Conservation (phyloP, 208 protist genomes). For the Vickermania spadyakhi region DNA sequence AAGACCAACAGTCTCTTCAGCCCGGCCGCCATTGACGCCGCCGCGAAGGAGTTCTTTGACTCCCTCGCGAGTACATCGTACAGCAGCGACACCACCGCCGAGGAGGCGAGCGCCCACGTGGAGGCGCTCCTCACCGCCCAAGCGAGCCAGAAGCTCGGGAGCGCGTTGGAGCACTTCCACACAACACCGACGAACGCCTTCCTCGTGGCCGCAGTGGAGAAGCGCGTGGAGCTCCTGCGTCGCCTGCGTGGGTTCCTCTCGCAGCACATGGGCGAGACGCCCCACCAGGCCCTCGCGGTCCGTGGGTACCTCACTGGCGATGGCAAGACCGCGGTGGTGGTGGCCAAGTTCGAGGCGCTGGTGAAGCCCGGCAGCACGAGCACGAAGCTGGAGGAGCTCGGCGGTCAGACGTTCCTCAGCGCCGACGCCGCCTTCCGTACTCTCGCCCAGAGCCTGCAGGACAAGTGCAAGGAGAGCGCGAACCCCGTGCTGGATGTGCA, state of each 20-base stretch:
- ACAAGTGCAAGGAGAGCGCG: slow-evolving; percentile 34
- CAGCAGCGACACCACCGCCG: slow-evolving; percentile 27
- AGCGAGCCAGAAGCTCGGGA: slow-evolving; percentile 30
- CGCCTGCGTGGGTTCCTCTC: slow-evolving; percentile 43
- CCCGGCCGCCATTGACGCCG: slow-evolving; percentile 18
- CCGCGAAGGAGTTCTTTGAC: slow-evolving; percentile 28
- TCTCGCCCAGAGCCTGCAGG: slow-evolving; percentile 59
- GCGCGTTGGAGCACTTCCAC: slow-evolving; percentile 59
- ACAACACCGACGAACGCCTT: slow-evolving; percentile 38
- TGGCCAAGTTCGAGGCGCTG: slow-evolving; percentile 37
- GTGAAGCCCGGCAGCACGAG: slow-evolving; percentile 20
- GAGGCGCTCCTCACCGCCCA: slow-evolving; percentile 56
- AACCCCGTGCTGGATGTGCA: slow-evolving; percentile 31
- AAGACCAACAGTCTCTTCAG: slow-evolving; percentile 40
- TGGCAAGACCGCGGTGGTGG: slow-evolving; percentile 43
- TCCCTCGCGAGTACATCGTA: slow-evolving; percentile 39
- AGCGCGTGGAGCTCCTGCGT: slow-evolving; percentile 40
- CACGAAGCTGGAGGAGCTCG: slow-evolving; percentile 32
- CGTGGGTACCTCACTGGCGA: slow-evolving; percentile 52
- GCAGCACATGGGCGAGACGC: slow-evolving; percentile 10
- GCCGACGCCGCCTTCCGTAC: background rate
- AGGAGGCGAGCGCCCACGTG: slow-evolving; percentile 38
- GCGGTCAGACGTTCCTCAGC: slow-evolving; percentile 22
- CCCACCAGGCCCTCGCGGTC: slow-evolving; percentile 13
- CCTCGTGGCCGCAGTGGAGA: slow-evolving; percentile 50